Conservation (phyloP, 1,284 basidiomycete species). For the Austropuccinia psidii region DNA sequence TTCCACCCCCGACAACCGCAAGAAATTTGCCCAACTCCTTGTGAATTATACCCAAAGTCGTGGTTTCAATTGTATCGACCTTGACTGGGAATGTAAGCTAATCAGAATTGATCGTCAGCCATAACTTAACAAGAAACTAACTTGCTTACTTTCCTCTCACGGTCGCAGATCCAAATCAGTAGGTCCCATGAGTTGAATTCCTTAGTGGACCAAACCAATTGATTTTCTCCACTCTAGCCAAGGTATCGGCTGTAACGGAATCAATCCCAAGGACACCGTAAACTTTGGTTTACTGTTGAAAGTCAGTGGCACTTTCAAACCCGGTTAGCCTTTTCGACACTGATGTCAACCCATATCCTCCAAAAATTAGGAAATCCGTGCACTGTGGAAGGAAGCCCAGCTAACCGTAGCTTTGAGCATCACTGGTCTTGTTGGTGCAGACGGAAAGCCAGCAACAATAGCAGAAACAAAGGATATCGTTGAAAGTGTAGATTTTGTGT, state of each 20-base stretch:
- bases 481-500: conserved; percentile 14
- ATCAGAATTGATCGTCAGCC: too few species aligned
- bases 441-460: background rate
- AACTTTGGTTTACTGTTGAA: conserved; percentile 24
- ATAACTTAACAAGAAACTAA: background rate
- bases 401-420: conserved; percentile 1
- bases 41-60: conserved; percentile 5
- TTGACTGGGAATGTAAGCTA: conserved; percentile 32
- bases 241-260: conserved; percentile 31
- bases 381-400: conserved; percentile 4
- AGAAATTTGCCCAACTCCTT: conserved; percentile 10
- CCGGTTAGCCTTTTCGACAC: background rate
- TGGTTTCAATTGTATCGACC: conserved; percentile 25
- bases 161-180: conserved; percentile 13
- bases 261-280: conserved; percentile 2
- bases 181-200: background rate
- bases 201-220: background rate
- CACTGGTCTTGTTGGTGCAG: background rate
- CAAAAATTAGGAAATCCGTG: conserved; percentile 9
- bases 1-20: background rate
- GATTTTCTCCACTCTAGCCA: background rate
- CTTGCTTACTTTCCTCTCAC: background rate
- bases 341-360: background rate
- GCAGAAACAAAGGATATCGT: background rate
- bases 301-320: background rate